A percentile compares a stretch with the other conserved stretches of the same genome.
phyloP scores from a whole-genome alignment of 768 basidiomycete species.

The Xerocomellus intermedius region DNA sequence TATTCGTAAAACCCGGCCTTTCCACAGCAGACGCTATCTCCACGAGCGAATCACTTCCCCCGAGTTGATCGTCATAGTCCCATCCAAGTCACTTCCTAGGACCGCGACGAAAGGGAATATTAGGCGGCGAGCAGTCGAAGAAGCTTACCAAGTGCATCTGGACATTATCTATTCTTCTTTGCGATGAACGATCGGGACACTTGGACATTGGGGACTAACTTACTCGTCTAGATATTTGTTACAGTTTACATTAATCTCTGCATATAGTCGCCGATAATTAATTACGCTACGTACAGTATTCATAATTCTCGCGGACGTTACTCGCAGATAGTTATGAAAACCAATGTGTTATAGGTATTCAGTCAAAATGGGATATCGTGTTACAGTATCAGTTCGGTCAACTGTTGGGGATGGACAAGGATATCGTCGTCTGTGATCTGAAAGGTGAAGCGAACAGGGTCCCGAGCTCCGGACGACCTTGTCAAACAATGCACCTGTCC shows the following conservation, averaged over 20 bases:
- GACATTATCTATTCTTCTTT: constrained; percentile 52
- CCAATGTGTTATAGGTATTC: constrained; percentile 4
- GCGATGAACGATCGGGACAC: constrained; percentile 8
- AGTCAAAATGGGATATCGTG: neutral
- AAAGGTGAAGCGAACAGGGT: constrained; percentile 21
- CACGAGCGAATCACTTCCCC: constrained; percentile 71
- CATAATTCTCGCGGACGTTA: constrained; percentile 6
- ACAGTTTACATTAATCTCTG: constrained; percentile 6
- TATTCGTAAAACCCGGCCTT: constrained; percentile 66
- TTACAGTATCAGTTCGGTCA: neutral
- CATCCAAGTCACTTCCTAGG: constrained; percentile 63
- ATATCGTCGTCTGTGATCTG: constrained; percentile 23
- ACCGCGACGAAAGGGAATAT: constrained; percentile 83
- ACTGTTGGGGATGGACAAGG: constrained; percentile 1
- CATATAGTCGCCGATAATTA: constrained; percentile 12
- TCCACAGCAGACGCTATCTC: constrained; percentile 71
- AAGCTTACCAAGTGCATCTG: constrained; percentile 52
- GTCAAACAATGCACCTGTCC: constrained; percentile 28
- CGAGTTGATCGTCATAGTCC: constrained; percentile 68
- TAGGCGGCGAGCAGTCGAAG: constrained; percentile 72
- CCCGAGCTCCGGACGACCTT: constrained; percentile 26
- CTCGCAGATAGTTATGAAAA: neutral
- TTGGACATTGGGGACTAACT: constrained; percentile 10
- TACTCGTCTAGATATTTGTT: constrained; percentile 16
- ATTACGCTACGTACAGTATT: constrained; percentile 19